A percentile compares a stretch with the other conserved stretches of the same genome.
Conservation (phyloP, 805 yeast genomes). For the Candida broadrunensis region DNA sequence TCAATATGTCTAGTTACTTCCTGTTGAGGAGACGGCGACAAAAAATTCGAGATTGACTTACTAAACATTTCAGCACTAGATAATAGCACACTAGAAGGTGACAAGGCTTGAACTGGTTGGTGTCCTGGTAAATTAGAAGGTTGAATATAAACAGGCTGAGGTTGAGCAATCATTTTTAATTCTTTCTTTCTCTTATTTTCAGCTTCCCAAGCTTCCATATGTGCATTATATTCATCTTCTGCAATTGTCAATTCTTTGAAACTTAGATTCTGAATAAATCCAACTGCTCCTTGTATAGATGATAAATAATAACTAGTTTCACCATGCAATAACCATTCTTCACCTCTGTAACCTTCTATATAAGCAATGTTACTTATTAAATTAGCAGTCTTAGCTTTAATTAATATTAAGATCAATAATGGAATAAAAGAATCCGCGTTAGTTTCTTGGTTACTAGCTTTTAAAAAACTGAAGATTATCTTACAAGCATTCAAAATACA, state of each 20-base stretch:
- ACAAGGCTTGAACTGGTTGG: constrained; percentile 12
- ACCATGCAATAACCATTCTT: constrained; percentile 68
- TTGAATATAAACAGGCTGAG: constrained; percentile 16
- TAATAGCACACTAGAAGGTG: constrained; percentile 38
- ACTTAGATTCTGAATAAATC: constrained; percentile 66
- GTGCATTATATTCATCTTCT: constrained; percentile 56
- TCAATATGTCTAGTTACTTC: constrained; percentile 5
- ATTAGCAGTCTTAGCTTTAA: constrained; percentile 62
- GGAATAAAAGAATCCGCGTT: constrained; percentile 97
- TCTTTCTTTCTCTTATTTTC: constrained; percentile 19
- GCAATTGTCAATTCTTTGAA: constrained; percentile 57
- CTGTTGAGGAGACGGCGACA: constrained; percentile 34
- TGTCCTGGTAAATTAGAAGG: constrained; percentile 4
- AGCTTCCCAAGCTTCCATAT: constrained; percentile 50
- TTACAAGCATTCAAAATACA: constrained; percentile 91
- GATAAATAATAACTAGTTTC: constrained; percentile 91
- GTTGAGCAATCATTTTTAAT: constrained; percentile 8
- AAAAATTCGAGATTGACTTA: constrained; percentile 44
- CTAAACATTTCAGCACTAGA: constrained; percentile 51
- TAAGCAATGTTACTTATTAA: constrained; percentile 79
- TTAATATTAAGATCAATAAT: constrained; percentile 70
- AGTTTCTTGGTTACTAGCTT: constrained; percentile 63
- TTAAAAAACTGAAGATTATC: constrained; percentile 82
- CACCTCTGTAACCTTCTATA: constrained; percentile 79
- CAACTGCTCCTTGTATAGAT: constrained; percentile 85